phyloP scores from a whole-genome alignment of 139 green algal species.

The Nannochloris sp. region DNA sequence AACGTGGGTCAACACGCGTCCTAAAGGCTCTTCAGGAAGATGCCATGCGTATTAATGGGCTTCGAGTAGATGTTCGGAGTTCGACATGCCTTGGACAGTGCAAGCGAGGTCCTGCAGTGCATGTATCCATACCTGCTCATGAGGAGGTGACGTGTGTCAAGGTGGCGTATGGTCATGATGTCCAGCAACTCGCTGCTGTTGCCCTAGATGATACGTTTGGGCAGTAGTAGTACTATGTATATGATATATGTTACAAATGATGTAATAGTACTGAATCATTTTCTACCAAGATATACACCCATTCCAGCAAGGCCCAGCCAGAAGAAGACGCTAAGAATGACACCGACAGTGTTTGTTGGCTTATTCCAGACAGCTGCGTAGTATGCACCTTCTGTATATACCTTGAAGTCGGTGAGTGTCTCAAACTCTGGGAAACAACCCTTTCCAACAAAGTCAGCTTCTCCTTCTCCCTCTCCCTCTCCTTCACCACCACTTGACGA shows the following conservation, averaged over 20 bases:
- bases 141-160: constrained; percentile 2
- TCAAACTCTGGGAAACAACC: constrained; percentile 11
- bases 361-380: background rate
- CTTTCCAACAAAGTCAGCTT: background rate
- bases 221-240: background rate
- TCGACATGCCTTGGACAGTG: constrained; percentile 4
- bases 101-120: background rate
- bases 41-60: background rate
- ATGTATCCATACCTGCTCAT: background rate
- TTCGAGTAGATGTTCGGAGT: background rate
- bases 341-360: constrained; percentile 1
- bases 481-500: background rate
- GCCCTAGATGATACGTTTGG: background rate
- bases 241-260: background rate
- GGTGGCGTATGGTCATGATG: background rate
- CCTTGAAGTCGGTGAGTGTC: background rate
- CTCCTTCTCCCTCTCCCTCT: background rate
- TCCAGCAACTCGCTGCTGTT: background rate
- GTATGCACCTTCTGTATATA: constrained; percentile 3
- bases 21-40: background rate
- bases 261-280: background rate
- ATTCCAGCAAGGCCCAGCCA: constrained; percentile 5
- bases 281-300: constrained; percentile 2
- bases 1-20: background rate
- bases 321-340: constrained; percentile 8